Base-by-base conservation (phyloP, 2,329 filamentous ascomycete species). In the Pyrenophora graminea region DNA sequence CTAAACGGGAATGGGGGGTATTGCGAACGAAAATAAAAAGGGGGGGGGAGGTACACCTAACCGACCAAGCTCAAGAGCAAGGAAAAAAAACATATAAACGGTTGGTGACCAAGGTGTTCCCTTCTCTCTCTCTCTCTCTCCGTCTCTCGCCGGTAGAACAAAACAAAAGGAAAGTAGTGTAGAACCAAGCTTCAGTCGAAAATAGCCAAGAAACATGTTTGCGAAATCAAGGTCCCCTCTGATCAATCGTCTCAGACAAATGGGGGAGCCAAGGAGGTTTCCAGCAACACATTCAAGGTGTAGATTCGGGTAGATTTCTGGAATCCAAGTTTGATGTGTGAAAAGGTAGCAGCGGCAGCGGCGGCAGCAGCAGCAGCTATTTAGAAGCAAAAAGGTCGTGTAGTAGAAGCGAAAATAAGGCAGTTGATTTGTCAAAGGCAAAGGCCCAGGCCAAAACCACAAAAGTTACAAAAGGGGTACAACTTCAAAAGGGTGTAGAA, bases 221-320 rank as follows among this genome's bases (percentile, higher is more conserved):
- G 27, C 10, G 10, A 10, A 30, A 30, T 30, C 27, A 7, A 30
- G 10, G 27, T 21, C 19, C 19, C 27, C 27, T 23, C 25, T 68
- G 58, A 52, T 67, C 61, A 66, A 63, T 71, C 60, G 61, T 67
- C 51, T 57, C 62, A 55, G 61, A 64, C 61, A 64, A 61, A 53
- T 49, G 55, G 61, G 58, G 45, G 21, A 54, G 55, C 34, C 21
- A 57, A 50, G 18, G 38, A 58, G 59, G 33, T 45, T 55, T 21
- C 19, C 12, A 39, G 43, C 56, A 65, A 68, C 66, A 67, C 53
- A 66, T 66, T 25, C 8, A 5, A 21, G 23, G 23, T 21, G 23
- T 25, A 25, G 2, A 66, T 66, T 25, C 8, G 23, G 23, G 23
- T 25, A 25, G 23, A 25, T 7, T 6, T 2, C 8, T 25, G 23